A percentile compares a stretch with the other conserved stretches of the same genome.
Conservation (phyloP, 768 basidiomycete species). For the Kwoniella shandongensis region DNA sequence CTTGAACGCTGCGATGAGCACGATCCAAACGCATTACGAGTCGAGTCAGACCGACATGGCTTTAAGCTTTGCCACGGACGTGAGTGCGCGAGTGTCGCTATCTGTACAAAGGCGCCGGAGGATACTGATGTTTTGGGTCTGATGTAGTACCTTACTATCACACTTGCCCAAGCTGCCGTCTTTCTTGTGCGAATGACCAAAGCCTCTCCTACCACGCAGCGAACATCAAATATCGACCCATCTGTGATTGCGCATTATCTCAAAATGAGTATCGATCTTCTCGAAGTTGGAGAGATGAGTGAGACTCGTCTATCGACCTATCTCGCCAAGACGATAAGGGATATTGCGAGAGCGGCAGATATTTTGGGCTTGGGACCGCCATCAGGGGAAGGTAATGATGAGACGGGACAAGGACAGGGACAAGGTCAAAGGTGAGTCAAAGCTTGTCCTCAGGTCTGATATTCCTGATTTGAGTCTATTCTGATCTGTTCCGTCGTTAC, state of each 20-base stretch:
- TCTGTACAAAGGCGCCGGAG: background rate
- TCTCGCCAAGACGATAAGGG: slow-evolving; percentile 39
- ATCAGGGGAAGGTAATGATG: background rate
- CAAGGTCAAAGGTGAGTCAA: background rate
- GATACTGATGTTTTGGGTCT: background rate
- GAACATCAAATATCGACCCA: slow-evolving; percentile 22
- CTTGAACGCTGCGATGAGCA: slow-evolving; percentile 36
- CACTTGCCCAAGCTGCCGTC: slow-evolving; percentile 24
- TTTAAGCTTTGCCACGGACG: slow-evolving; percentile 41
- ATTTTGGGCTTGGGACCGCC: slow-evolving; percentile 15
- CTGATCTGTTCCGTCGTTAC: background rate
- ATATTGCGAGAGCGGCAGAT: slow-evolving; percentile 33
- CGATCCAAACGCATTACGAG: slow-evolving; percentile 42
- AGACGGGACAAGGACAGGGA: too few relatives aligned
- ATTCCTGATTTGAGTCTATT: background rate
- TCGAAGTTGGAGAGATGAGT: slow-evolving; percentile 33
- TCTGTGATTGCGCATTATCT: slow-evolving; percentile 39
- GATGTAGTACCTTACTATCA: slow-evolving; percentile 26
- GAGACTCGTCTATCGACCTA: slow-evolving; percentile 36
- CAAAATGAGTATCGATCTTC: slow-evolving; percentile 36
- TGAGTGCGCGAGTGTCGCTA: slow-evolving; percentile 18
- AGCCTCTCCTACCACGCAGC: slow-evolving; percentile 19
- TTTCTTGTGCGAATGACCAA: slow-evolving; percentile 34
- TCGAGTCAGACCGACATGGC: slow-evolving; percentile 39
- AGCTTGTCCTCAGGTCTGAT: background rate